These are phyloP conservation scores for Pleurotus cornucopiae DNA, from an alignment of 768 basidiomycete species.

Conservation along the genomic window DNA sequence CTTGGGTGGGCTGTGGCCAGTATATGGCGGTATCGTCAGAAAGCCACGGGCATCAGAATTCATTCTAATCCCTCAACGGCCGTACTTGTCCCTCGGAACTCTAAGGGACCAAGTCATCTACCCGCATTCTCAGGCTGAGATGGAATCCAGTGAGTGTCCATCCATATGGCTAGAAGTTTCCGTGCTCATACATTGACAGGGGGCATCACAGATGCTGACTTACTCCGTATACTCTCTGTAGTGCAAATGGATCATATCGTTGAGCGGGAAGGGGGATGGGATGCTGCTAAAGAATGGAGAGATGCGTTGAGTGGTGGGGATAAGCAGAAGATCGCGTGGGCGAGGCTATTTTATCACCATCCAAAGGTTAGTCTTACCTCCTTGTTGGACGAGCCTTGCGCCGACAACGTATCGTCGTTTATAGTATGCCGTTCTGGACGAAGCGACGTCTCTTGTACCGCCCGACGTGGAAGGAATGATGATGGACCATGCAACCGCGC, in stretches of 20 bases:
- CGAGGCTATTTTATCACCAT: slow-evolving; percentile 89
- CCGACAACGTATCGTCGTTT: background rate
- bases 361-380: slow-evolving; percentile 63
- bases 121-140: slow-evolving; percentile 78
- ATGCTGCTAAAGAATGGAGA: slow-evolving; percentile 84
- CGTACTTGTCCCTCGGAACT: slow-evolving; percentile 91
- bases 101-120: slow-evolving; percentile 96
- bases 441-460: slow-evolving; percentile 93
- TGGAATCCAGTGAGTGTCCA: slow-evolving; percentile 56
- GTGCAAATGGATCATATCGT: slow-evolving; percentile 87
- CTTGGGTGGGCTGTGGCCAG: slow-evolving; percentile 93
- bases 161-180: slow-evolving; percentile 1
- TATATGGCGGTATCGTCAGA: slow-evolving; percentile 74
- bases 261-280: slow-evolving; percentile 97
- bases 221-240: slow-evolving; percentile 64
- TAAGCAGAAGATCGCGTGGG: slow-evolving; percentile 98
- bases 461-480: slow-evolving; percentile 89
- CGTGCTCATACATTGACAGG: slow-evolving; percentile 30
- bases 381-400: background rate
- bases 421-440: slow-evolving; percentile 94
- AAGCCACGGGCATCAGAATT: slow-evolving; percentile 89
- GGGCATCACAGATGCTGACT: slow-evolving; percentile 69
- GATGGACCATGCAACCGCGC: slow-evolving; percentile 86
- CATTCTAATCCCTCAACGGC: slow-evolving; percentile 92
- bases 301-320: slow-evolving; percentile 93